These are phyloP conservation scores for Eucalyptus cloeziana DNA, from an alignment of 345 rosid species.

Conservation along the genomic window DNA sequence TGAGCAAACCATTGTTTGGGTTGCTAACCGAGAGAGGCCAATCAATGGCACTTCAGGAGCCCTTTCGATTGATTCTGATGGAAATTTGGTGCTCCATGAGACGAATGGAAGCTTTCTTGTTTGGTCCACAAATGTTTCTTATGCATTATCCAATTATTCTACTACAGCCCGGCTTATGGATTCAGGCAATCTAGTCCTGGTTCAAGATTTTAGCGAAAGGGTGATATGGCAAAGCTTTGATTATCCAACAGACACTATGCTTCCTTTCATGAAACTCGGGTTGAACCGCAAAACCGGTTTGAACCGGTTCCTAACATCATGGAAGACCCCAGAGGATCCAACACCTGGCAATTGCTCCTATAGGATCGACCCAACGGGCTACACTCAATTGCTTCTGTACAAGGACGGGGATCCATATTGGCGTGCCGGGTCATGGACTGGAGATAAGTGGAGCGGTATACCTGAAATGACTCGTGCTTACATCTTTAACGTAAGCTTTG, in stretches of 20 bases:
- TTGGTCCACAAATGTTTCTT: constrained; percentile 3
- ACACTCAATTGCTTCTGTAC: background rate
- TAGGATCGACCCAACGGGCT: background rate
- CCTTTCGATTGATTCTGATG: background rate
- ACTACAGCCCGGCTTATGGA: constrained; percentile 5
- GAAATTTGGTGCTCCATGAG: constrained; percentile 1
- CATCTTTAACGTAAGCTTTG: constrained; percentile 21
- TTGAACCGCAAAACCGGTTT: background rate
- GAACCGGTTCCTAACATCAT: background rate
- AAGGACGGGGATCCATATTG: background rate
- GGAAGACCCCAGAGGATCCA: constrained; percentile 11
- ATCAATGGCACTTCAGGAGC: background rate
- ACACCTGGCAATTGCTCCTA: background rate
- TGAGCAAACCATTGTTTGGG: constrained; percentile 5
- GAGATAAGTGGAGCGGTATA: constrained; percentile 50
- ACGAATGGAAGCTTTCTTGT: background rate
- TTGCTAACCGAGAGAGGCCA: constrained; percentile 9
- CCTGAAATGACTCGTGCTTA: constrained; percentile 27
- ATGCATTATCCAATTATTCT: background rate
- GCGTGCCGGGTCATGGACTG: constrained; percentile 32
- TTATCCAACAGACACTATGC: constrained; percentile 3
- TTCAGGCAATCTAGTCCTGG: constrained; percentile 9
- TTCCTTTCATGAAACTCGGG: constrained; percentile 4
- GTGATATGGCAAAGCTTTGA: constrained; percentile 20
- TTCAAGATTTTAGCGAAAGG: background rate